Evolutionary conservation across 805 yeast species (phyloP).

Genomic region (Ogataea naganishii): DNA sequence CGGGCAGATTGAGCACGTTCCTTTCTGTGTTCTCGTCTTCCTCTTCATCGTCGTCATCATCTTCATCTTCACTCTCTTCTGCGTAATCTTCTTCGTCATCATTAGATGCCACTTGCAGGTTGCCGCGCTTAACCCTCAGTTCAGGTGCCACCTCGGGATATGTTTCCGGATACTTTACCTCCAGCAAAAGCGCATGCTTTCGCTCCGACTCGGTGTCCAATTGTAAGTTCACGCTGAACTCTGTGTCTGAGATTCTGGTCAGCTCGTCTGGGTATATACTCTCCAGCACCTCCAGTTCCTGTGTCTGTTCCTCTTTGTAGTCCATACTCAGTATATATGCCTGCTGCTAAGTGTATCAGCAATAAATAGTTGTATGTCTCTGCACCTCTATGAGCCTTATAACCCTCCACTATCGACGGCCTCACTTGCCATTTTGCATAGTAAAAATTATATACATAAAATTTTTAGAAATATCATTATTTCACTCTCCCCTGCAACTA

Average conservation of each 20-base stretch:
- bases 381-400: too few relatives aligned
- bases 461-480: too few relatives aligned
- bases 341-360: too few relatives aligned
- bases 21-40: conserved; percentile 24
- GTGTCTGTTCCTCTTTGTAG: conserved; percentile 72
- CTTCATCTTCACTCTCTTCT: conserved; percentile 28
- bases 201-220: conserved; percentile 63
- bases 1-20: conserved; percentile 45
- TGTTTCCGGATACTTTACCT: conserved; percentile 63
- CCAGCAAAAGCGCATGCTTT: conserved; percentile 45
- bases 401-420: too few relatives aligned
- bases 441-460: too few relatives aligned
- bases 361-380: too few relatives aligned
- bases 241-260: conserved; percentile 31
- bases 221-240: conserved; percentile 47
- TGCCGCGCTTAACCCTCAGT: conserved; percentile 30
- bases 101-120: conserved; percentile 20
- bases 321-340: conserved; percentile 40
- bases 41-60: conserved; percentile 37
- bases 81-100: conserved; percentile 26
- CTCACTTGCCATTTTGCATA: too few relatives aligned
- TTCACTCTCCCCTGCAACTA: too few relatives aligned
- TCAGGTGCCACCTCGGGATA: conserved; percentile 81
- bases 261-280: conserved; percentile 93
- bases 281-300: conserved; percentile 83